Evolutionary conservation across 441 rosid genomes (phyloP), one percentile per base, ranked within the genome.

Genomic region (Eutrema salsugineum): DNA sequence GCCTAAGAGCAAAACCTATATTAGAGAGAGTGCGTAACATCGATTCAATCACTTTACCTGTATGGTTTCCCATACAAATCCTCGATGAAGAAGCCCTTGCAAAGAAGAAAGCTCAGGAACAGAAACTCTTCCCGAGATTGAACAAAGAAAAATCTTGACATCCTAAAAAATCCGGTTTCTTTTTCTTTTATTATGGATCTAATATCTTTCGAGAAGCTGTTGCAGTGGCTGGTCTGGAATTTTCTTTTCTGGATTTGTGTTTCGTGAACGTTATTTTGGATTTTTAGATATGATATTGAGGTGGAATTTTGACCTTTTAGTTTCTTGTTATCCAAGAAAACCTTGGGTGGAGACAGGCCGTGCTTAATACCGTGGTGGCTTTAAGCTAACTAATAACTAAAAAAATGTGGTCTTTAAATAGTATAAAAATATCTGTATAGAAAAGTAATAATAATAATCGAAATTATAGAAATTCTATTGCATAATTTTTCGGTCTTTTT

Each of bases 1-100:
- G 78, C 6, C 79, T 82, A 49, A 86, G 72, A 60, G 76, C 90
- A 66, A 83, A 82, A 76, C 88, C 91, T 4, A 27, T 59, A 1
- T 15, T 81, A 50, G 77, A 35, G 78, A 81, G 40, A 40, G 11
- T 47, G 36, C 66, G 54, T 15, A 84, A 83, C 15, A 79, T 63
- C 5, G 74, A 76, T 35, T 78, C 83, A 78, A 51, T 85, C 57
- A 86, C 81, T 72, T 79, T 90, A 73, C 97, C 97, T 4, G 95
- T 83, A 46, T 93, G 98, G 98, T 93, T 83, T 70, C 95, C 97
- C 10, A 90, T 93, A 80, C 88, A 87, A 83, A 79, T 90, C 51
- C 92, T 90, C 0, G 90, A 93, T 44, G 97, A 86, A 66, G 93
- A 93, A 74, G 90, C 88, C 56, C 87, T 90, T 32, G 88, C 98